Base-by-base conservation (phyloP, 2,329 filamentous ascomycete genomes). In the Shiraia bambusicola region DNA sequence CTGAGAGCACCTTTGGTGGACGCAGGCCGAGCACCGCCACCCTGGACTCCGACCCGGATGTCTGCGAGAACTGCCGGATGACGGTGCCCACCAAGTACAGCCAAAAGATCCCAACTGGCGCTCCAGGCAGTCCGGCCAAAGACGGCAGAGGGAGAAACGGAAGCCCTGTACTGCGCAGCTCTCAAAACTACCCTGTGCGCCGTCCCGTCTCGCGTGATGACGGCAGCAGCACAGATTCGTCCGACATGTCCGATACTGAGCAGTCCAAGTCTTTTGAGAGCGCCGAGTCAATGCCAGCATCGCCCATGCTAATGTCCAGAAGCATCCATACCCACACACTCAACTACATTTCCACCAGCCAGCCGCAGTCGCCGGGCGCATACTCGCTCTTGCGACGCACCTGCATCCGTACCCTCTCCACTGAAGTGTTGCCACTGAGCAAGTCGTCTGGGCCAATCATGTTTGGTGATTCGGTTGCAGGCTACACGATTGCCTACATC, bases 401-500 rank as follows among this genome's bases (percentile, higher is more conserved):
- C 16, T 79, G 76, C 38, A 79, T 82, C 51, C 76, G 78, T 45
- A 79, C 79, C 1, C 63, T 82, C 27, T 80, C 77, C 44, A 79
- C 76, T 45, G 79, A 82, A 56, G 70, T 75, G 8, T 69, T 82
- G 3, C 79, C 79, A 3, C 72, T 73, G 26, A 77, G 78, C 34
- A 74, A 78, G 28, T 75, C 77, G 0, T 79, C 78, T 6, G 79
- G 79, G 0, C 76, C 77, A n/a, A 65, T 82, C 33, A 79, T 75
- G 54, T 82, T 81, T 50, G 78, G 78, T 19, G 78, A 81, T 47
- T 69, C 75, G 0, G 70, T 71, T 14, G 72, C 76, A 5, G 79
- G 79, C 37, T 80, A 81, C 64, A 81, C 78, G 13, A 78, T 81
- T 37, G 78, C 79, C 29, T 81, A 80, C 56, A 73, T 80, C 28